Conservation (phyloP, 805 yeast species). For the Yarrowia hollandica region DNA sequence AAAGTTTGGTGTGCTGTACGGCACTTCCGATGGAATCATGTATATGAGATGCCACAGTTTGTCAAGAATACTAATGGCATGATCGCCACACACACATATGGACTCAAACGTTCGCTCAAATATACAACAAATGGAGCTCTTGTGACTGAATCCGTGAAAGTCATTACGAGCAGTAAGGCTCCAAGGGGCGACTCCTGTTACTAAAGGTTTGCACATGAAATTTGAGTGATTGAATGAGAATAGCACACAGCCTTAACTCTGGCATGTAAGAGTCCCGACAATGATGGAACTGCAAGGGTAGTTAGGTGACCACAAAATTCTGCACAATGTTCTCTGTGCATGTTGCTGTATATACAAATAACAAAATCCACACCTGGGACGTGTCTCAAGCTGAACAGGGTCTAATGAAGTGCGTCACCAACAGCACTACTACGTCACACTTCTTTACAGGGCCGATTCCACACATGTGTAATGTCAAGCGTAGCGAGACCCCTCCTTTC, state of each 20-base stretch:
- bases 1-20: background rate
- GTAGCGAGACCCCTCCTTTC: background rate
- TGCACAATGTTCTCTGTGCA: slow-evolving; percentile 1
- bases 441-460: background rate
- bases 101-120: too few species aligned
- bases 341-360: slow-evolving; percentile 8
- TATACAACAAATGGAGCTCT: too few species aligned
- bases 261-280: too few species aligned
- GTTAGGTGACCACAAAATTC: background rate
- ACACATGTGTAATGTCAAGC: slow-evolving; percentile 14
- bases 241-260: too few species aligned
- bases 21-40: background rate
- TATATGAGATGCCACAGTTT: slow-evolving; percentile 6
- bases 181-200: too few species aligned
- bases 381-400: slow-evolving; percentile 13
- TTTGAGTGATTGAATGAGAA: background rate
- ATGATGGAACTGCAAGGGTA: slow-evolving; percentile 9
- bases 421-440: background rate
- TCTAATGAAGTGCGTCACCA: background rate
- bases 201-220: background rate
- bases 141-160: background rate
- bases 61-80: background rate
- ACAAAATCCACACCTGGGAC: background rate
- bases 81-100: background rate
- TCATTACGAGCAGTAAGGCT: too few species aligned